phyloP scores from a whole-genome alignment of 2,329 filamentous ascomycete species.

The Nemania abortiva region DNA sequence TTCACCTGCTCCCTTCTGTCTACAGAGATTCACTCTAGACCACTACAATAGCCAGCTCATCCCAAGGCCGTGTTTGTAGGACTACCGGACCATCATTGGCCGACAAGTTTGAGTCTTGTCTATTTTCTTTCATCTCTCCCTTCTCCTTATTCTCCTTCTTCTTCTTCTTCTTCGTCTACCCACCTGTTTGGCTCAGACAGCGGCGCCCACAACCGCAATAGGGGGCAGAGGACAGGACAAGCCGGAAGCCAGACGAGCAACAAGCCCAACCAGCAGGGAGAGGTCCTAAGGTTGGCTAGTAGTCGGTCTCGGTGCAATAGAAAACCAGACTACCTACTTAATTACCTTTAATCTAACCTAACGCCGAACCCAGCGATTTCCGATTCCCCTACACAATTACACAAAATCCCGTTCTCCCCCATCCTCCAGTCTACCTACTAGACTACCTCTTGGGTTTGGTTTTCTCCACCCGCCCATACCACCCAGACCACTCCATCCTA shows the following conservation, averaged over 20 bases:
- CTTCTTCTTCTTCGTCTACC: constrained; percentile 1
- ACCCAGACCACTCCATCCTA: constrained; percentile 26
- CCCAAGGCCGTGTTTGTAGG: constrained; percentile 43
- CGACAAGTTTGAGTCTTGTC: constrained; percentile 25
- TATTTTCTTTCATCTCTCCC: constrained; percentile 8
- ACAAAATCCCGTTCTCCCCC: constrained; percentile 21
- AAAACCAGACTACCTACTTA: constrained; percentile 12
- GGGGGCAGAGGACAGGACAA: not conserved
- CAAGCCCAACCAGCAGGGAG: constrained; percentile 4
- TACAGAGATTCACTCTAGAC: not conserved
- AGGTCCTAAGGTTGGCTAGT: not conserved
- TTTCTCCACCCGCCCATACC: constrained; percentile 34
- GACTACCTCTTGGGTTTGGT: constrained; percentile 10
- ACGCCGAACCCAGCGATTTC: not conserved
- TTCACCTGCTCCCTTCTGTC: not conserved
- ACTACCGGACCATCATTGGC: constrained; percentile 40
- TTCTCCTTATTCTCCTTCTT: constrained; percentile 7
- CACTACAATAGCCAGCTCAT: constrained; percentile 3
- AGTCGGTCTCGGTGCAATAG: not conserved
- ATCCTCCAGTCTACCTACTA: constrained; percentile 9
- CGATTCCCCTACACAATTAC: not conserved
- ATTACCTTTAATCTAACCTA: not conserved
- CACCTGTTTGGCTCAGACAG: constrained; percentile 9
- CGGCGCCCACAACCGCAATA: constrained; percentile 7
- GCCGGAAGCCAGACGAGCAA: constrained; percentile 8